Base-by-base conservation (phyloP, 345 rosid species). In the Salix udensis region DNA sequence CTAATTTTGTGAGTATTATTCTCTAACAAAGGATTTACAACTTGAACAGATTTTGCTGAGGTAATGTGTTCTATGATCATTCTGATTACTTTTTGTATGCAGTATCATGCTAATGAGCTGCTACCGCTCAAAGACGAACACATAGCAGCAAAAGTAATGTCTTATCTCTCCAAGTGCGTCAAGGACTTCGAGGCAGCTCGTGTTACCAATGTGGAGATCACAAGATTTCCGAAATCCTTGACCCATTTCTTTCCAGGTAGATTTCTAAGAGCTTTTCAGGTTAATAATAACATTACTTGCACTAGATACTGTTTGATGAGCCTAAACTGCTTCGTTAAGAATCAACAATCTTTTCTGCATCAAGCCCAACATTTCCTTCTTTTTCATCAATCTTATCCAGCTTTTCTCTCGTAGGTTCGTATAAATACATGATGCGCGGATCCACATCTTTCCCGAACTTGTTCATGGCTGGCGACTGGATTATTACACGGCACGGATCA, bases 381-480 rank as follows among this genome's bases (percentile, higher is more conserved):
- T 62, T 24, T 48, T 18, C 6, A 30, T 53, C 70, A 3, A 52
- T 65, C 26, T 55, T n/a, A 6, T 30, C 28, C 40, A n/a, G 0
- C 66, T 26, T 44, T 44, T 4, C 65, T 65, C 23, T 71, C 50
- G 16, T 70, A 88, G 93, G 93, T 77, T 91, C 90, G 2, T 91
- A 89, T 71, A 88, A 85, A 81, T 72, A 85, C 83, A 84, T 88
- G 93, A 87, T 88, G 89, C 82, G 85, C 0, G 88, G 88, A n/a
- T n/a, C n/a, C n/a, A n/a, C n/a, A 0, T 84, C 86, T 16, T 82
- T 86, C 76, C 85, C 84, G 1, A 90, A 90, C 75, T 64, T 90
- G 80, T 90, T 90, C 83, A 84, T 90, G 89, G 92, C 94, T 1
- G 89, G 92, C 67, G 89, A 88, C 79, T 88, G 94, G 94, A 86